phyloP scores from a whole-genome alignment of 2,329 filamentous ascomycete species.

The Penicillium sp. region DNA sequence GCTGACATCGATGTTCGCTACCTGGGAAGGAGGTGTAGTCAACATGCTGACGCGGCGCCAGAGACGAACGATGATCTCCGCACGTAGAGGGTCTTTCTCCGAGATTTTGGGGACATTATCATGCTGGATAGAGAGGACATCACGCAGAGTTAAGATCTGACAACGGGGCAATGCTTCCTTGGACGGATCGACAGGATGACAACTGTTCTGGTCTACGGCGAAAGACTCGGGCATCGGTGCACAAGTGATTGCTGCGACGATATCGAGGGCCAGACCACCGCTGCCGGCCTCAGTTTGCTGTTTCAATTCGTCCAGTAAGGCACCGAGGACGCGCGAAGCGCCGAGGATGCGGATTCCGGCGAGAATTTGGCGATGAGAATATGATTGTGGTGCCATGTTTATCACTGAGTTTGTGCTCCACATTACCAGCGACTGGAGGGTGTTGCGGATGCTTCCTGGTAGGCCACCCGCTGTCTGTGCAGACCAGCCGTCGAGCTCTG shows the following conservation, averaged over 20 bases:
- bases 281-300: slow-evolving; percentile 41
- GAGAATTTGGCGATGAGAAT: slow-evolving; percentile 57
- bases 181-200: slow-evolving; percentile 34
- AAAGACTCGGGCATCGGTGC: slow-evolving; percentile 43
- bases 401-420: slow-evolving; percentile 56
- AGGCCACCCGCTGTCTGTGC: slow-evolving; percentile 48
- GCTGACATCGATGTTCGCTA: slow-evolving; percentile 43
- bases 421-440: slow-evolving; percentile 53
- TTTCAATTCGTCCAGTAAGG: slow-evolving; percentile 45
- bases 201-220: slow-evolving; percentile 37
- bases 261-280: slow-evolving; percentile 46
- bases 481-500: slow-evolving; percentile 56
- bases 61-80: slow-evolving; percentile 47
- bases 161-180: slow-evolving; percentile 37
- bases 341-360: slow-evolving; percentile 44
- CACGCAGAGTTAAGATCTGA: slow-evolving; percentile 42
- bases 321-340: slow-evolving; percentile 37
- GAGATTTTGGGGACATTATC: slow-evolving; percentile 42
- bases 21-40: slow-evolving; percentile 38
- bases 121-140: slow-evolving; percentile 41
- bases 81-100: slow-evolving; percentile 46
- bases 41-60: slow-evolving; percentile 47
- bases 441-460: slow-evolving; percentile 49
- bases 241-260: slow-evolving; percentile 46
- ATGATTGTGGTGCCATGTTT: slow-evolving; percentile 55